A percentile compares a stretch with the other conserved stretches of the same genome.
Evolutionary conservation across 768 basidiomycete species (phyloP).

Genomic region (Trametes cingulata): DNA sequence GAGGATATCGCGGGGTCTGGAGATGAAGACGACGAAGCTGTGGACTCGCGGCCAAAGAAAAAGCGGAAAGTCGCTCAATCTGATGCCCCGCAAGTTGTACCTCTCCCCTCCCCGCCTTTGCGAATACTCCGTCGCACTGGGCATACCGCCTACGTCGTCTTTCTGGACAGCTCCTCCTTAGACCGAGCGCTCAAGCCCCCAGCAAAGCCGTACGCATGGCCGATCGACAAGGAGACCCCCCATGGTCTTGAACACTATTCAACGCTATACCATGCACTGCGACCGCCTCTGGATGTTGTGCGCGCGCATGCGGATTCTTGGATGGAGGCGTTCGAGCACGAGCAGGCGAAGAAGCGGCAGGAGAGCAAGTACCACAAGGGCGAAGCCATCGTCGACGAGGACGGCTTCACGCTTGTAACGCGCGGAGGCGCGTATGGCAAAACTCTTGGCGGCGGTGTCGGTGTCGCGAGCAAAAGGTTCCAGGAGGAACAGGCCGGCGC

Average conservation of each 20-base stretch:
- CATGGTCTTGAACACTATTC: slow-evolving; percentile 74
- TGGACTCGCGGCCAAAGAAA: slow-evolving; percentile 35
- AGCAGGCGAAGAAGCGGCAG: slow-evolving; percentile 59
- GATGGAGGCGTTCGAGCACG: slow-evolving; percentile 76
- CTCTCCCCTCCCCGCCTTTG: slow-evolving; percentile 55
- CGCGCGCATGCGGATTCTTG: slow-evolving; percentile 79
- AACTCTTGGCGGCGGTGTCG: slow-evolving; percentile 80
- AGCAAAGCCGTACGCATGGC: slow-evolving; percentile 64
- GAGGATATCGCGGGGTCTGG: slow-evolving; percentile 35
- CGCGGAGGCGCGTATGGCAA: slow-evolving; percentile 89
- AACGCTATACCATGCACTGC: slow-evolving; percentile 59
- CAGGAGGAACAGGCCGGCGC: slow-evolving; percentile 30
- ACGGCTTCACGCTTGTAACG: slow-evolving; percentile 94
- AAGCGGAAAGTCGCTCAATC: slow-evolving; percentile 33
- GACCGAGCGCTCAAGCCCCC: slow-evolving; percentile 59
- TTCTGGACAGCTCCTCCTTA: slow-evolving; percentile 72
- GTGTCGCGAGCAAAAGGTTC: slow-evolving; percentile 62
- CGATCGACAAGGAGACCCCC: slow-evolving; percentile 54
- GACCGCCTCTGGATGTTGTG: slow-evolving; percentile 74
- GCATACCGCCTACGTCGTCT: slow-evolving; percentile 67
- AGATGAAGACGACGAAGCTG: slow-evolving; percentile 39
- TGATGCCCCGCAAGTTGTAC: slow-evolving; percentile 51
- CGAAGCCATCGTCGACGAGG: slow-evolving; percentile 89
- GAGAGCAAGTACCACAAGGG: slow-evolving; percentile 74
- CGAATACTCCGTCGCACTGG: slow-evolving; percentile 66